phyloP scores from a whole-genome alignment of 2,329 filamentous ascomycete species.

The Juglanconis oblonga region DNA sequence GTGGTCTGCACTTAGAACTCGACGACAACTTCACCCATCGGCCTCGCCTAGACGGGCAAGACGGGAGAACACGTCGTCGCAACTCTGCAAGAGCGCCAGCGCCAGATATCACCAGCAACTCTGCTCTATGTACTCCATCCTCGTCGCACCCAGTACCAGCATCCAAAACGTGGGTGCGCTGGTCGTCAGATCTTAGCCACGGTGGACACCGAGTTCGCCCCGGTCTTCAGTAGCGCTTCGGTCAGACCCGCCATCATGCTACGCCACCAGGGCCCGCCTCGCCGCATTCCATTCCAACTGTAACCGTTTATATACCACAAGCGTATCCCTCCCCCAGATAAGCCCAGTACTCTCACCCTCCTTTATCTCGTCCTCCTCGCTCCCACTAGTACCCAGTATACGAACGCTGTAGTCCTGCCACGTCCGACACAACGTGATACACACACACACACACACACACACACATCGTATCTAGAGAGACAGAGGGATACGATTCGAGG shows the following conservation, averaged over 20 bases:
- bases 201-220: too few relatives aligned
- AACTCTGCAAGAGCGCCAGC: too few relatives aligned
- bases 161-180: too few relatives aligned
- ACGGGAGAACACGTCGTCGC: too few relatives aligned
- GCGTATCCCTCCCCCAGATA: neutral
- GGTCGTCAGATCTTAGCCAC: too few relatives aligned
- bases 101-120: too few relatives aligned
- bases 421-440: constrained; percentile 14
- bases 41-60: too few relatives aligned
- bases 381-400: neutral
- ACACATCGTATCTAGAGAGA: neutral
- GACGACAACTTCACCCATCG: too few relatives aligned
- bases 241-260: constrained; percentile 1
- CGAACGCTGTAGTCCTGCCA: constrained; percentile 1
- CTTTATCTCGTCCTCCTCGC: constrained; percentile 1
- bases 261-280: neutral
- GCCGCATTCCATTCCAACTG: neutral
- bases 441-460: neutral
- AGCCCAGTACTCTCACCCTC: constrained; percentile 13
- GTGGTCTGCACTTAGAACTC: too few relatives aligned
- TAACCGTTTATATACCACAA: neutral
- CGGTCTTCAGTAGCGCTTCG: neutral
- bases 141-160: too few relatives aligned
- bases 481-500: neutral
- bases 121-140: too few relatives aligned